Percentiles rank a stretch among this genome's conserved stretches.
These are phyloP conservation scores for Globisporangium abappressorium DNA, from an alignment of 352 stramenopile species.

Conservation along the genomic window DNA sequence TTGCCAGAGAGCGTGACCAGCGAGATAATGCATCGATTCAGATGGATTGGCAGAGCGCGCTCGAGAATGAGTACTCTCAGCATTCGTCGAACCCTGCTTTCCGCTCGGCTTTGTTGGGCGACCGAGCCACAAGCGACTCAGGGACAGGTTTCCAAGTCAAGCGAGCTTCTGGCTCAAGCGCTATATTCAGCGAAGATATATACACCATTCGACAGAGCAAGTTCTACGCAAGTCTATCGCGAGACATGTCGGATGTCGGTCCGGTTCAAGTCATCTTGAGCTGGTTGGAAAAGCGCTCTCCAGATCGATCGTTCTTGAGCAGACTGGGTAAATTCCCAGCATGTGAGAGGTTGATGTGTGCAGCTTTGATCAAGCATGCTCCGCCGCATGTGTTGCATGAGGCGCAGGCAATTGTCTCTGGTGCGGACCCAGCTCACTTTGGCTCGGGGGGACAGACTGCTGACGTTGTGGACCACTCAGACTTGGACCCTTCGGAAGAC, in stretches of 20 bases:
- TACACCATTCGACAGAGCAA: slow-evolving; percentile 33
- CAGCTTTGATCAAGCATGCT: slow-evolving; percentile 78
- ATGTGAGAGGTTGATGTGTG: slow-evolving; percentile 70
- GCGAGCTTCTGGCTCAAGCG: neutral
- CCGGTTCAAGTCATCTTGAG: slow-evolving; percentile 56
- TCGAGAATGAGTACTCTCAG: slow-evolving; percentile 15
- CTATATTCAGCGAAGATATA: slow-evolving; percentile 8
- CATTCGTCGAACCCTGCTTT: slow-evolving; percentile 15
- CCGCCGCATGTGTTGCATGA: slow-evolving; percentile 74
- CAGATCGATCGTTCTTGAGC: slow-evolving; percentile 77
- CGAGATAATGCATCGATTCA: neutral
- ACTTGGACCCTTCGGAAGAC: slow-evolving; percentile 72
- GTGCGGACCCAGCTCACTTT: slow-evolving; percentile 22
- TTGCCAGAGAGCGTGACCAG: slow-evolving; percentile 6
- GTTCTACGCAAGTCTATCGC: slow-evolving; percentile 57
- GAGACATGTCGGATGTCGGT: slow-evolving; percentile 58
- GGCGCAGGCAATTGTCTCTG: slow-evolving; percentile 68
- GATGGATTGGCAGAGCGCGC: slow-evolving; percentile 14
- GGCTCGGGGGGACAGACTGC: neutral
- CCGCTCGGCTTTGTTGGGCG: slow-evolving; percentile 1
- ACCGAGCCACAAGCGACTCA: neutral
- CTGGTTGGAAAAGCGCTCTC: slow-evolving; percentile 73
- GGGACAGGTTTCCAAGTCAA: neutral
- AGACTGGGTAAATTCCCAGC: slow-evolving; percentile 66
- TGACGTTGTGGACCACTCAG: slow-evolving; percentile 38